Evolutionary conservation across 306 rosid genomes (phyloP), one percentile per base, ranked within the genome.

Genomic region (Quercus robur): DNA sequence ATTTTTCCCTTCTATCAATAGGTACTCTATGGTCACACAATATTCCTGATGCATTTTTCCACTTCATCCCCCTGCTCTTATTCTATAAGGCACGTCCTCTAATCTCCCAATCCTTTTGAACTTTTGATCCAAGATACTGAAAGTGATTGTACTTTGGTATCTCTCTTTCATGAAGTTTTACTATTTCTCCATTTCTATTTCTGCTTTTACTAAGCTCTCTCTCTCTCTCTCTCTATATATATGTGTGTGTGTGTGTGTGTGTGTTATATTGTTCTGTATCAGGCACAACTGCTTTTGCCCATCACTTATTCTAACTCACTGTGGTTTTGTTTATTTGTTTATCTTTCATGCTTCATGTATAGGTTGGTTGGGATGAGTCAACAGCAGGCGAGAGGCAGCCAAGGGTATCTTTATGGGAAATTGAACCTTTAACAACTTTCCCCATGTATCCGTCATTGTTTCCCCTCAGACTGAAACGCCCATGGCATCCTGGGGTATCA

Each of bases 361-460:
- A 88, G 97, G 97, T 93, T 58, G 97, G 97, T 77, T 93, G 97
- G 97, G 97, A 93, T 78, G 97, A 93, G 84, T 91, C 97, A 70
- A 89, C 97, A 30, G 91, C 94, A 51, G 97, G 94, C 56, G 97
- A 93, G 75, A 88, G 97, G 81, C 97, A 85, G 82, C 97, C 97
- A 38, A 81, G 97, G 46, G 97, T 93, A 15, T 93, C 97, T 1
- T 83, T 93, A 75, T 93, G 97, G 97, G 97, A 93, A 86, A 93
- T 93, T 81, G 97, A 93, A 85, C 97, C 97, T 74, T 85, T 93
- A 69, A 93, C 97, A 66, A 93, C 94, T 41, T 93, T 93, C 80
- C 97, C 97, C 12, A 91, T 93, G 97, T 93, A 93, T 73, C 97
- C 97, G 57, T 93, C 97, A 15, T 81, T 93, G 51, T 93, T 93